Percentiles rank a stretch among this genome's conserved stretches.
phyloP scores from a whole-genome alignment of 2,329 filamentous ascomycete genomes.

The Coleophoma cylindrospora region DNA sequence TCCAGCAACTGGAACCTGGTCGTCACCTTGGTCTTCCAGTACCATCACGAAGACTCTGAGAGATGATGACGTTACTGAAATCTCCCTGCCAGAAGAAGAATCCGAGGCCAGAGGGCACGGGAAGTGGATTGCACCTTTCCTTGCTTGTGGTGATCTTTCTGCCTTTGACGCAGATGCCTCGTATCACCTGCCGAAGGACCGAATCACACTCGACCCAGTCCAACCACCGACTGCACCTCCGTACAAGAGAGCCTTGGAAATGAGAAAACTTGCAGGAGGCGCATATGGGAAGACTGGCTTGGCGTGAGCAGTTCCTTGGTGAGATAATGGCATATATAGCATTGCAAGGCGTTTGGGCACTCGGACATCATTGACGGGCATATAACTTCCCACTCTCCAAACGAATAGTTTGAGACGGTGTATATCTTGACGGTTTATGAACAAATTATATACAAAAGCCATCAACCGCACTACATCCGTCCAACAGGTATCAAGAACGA shows the following conservation, averaged over 20 bases:
- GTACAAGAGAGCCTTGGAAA: constrained; percentile 85
- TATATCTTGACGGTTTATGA: neutral
- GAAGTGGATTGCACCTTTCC: constrained; percentile 87
- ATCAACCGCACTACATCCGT: too few relatives aligned
- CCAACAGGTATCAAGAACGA: too few relatives aligned
- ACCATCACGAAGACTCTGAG: constrained; percentile 1
- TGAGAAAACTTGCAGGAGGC: constrained; percentile 70
- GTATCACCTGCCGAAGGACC: constrained; percentile 80
- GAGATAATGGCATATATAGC: neutral
- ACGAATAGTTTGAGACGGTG: neutral
- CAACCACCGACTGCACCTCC: constrained; percentile 95
- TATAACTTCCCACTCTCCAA: neutral
- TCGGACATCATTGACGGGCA: neutral
- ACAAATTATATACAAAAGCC: too few relatives aligned
- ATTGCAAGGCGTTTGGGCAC: neutral
- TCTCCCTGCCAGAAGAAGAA: constrained; percentile 21
- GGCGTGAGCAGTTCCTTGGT: constrained; percentile 3
- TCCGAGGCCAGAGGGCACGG: constrained; percentile 39
- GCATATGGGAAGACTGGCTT: constrained; percentile 36
- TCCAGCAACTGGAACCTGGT: constrained; percentile 37
- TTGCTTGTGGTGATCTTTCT: constrained; percentile 94
- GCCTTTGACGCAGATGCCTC: constrained; percentile 95
- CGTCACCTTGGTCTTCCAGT: constrained; percentile 4
- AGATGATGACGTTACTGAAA: constrained; percentile 18
- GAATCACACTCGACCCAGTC: constrained; percentile 83